Base-by-base conservation (phyloP, 2,329 filamentous ascomycete genomes). In the Talaromyces sp. region DNA sequence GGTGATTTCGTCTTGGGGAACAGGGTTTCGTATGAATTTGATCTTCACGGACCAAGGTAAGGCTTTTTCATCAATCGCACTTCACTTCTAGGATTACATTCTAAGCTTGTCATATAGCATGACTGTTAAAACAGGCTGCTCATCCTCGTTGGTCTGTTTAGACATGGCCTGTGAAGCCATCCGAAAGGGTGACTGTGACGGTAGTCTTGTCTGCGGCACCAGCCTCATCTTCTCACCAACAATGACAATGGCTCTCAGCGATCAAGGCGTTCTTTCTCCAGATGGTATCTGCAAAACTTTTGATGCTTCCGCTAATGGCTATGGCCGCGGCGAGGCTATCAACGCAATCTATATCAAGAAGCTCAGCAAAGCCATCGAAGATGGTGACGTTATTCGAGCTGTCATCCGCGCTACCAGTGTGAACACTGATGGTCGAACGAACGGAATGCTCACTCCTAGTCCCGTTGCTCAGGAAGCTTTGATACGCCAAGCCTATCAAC, bases 281-380 rank as follows among this genome's bases (percentile, higher is more conserved):
- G 79, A 86, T 11, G 57, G 37, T 2, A 13, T 16, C 1, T 60
- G 82, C 16, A 81, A 65, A 8, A 82, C 76, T 70, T 81, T 74
- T 71, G 78, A 80, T 69, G 70, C 68, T 0, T 69, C 67, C 0
- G 83, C 80, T 0, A 72, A 83, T 67, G 83, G 83, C 6, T 84
- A 79, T 71, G 82, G 76, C 27, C 77, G 83, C 1, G 83, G 81
- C 6, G 85, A 87, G 60, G 84, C 83, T 2, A 72, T 84, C 14
- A 78, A 78, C 0, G 72, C 76, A 0, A 66, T 87, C 0, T 71
- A 86, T 0, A 65, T 88, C 0, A 87, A 87, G 70, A 75, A 71
- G 1, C 69, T 86, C 0, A 71, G 69, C 3, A 70, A 77, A 0
- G 85, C 85, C 0, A 57, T 86, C 2, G 54, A 0, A 10, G 79